Conservation (phyloP, 768 basidiomycete genomes). For the Mycena crocata region DNA sequence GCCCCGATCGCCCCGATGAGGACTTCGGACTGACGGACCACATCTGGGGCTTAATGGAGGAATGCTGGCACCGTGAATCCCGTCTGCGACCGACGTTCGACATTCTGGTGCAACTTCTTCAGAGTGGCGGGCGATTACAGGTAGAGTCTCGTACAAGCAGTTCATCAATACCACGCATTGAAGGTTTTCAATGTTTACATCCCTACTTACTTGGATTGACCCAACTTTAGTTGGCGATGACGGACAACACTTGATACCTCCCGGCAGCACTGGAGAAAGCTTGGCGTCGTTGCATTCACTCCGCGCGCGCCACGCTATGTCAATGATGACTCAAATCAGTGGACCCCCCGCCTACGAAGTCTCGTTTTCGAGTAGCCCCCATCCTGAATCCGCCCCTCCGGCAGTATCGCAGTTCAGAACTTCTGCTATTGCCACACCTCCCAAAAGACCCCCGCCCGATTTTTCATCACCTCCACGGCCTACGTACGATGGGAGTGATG, state of each 20-base stretch:
- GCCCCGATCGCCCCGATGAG: slow-evolving; percentile 42
- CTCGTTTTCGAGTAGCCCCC: background rate
- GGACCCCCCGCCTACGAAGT: slow-evolving; percentile 31
- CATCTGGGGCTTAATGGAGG: slow-evolving; percentile 41
- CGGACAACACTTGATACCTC: background rate
- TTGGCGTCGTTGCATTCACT: slow-evolving; percentile 20
- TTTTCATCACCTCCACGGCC: background rate
- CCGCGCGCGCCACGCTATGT: slow-evolving; percentile 9
- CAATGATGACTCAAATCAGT: slow-evolving; percentile 22
- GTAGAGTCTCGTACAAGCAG: slow-evolving; percentile 4
- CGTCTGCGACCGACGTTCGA: slow-evolving; percentile 41
- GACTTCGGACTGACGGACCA: slow-evolving; percentile 35
- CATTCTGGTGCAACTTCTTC: slow-evolving; percentile 33
- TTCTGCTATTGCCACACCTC: background rate
- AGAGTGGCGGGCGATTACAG: slow-evolving; percentile 3
- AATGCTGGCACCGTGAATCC: slow-evolving; percentile 40
- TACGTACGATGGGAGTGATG: slow-evolving; percentile 12
- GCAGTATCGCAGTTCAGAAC: slow-evolving; percentile 12
- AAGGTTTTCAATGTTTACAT: background rate
- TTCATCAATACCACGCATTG: slow-evolving; percentile 12
- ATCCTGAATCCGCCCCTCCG: slow-evolving; percentile 24
- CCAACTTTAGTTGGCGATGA: background rate
- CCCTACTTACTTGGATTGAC: background rate
- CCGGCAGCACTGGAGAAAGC: slow-evolving; percentile 11
- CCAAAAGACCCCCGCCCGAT: slow-evolving; percentile 1